phyloP scores from a whole-genome alignment of 805 yeast genomes.

The Pichia pseudocactophila region DNA sequence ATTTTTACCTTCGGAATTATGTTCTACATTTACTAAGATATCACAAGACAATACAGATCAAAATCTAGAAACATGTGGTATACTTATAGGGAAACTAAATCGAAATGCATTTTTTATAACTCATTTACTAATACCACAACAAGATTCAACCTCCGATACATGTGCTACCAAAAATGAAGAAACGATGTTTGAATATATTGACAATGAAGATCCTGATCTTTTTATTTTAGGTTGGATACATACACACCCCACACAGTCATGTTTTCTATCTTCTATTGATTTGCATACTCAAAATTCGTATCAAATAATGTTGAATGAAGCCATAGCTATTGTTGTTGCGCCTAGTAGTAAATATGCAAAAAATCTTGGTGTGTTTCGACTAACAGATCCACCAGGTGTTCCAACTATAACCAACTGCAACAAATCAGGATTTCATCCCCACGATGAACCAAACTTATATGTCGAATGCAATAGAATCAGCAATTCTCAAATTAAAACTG shows the following conservation, averaged over 20 bases:
- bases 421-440: conserved; percentile 52
- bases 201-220: conserved; percentile 36
- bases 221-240: conserved; percentile 71
- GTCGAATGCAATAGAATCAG: conserved; percentile 33
- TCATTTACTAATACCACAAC: conserved; percentile 53
- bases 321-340: conserved; percentile 59
- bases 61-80: conserved; percentile 58
- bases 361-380: conserved; percentile 46
- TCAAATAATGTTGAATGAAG: conserved; percentile 62
- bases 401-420: conserved; percentile 44
- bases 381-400: conserved; percentile 60
- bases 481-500: conserved; percentile 25
- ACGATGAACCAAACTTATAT: conserved; percentile 42
- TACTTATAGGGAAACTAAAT: conserved; percentile 52
- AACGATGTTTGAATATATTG: conserved; percentile 45
- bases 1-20: conserved; percentile 39
- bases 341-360: conserved; percentile 37
- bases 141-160: conserved; percentile 52
- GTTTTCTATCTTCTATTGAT: conserved; percentile 58
- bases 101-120: conserved; percentile 57
- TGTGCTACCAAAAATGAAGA: conserved; percentile 57
- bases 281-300: conserved; percentile 61
- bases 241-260: conserved; percentile 68
- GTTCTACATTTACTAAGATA: conserved; percentile 34
- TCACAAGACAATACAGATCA: conserved; percentile 41